Base-by-base conservation (phyloP, 768 basidiomycete genomes). In the Xerocomellus chrysenteron region DNA sequence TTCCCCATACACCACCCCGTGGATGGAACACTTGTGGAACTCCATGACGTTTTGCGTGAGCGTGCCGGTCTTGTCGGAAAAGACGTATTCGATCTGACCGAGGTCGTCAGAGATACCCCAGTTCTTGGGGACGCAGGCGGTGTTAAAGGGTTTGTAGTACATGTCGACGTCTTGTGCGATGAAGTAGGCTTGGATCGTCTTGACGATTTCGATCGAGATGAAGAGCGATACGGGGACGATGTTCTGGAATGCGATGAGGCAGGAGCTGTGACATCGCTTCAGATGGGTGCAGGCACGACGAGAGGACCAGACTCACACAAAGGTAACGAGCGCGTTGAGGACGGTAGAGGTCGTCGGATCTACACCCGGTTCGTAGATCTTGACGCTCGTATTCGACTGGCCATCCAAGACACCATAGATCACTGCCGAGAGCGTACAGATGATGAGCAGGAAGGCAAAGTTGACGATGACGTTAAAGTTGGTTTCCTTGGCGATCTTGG, bases 71-170 rank as follows among this genome's bases (percentile, higher is more conserved):
- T 96, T 96, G 80, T 95, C 93, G 11, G 90, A 94, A 68, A 89
- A 89, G 67, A 89, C 79, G 71, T 96, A 99, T 76, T 98, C 95
- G 72, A 98, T 98, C 76, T 98, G 96, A 26, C 96, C 96, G 2
- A 99, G 85, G 74, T 98, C 96, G 69, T 98, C 96, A 4, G 94
- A 97, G 65, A 98, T 95, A 69, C 95, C 96, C 95, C 96, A 98
- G 6, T 92, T 95, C 72, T 98, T 98, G 28, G 96, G 95, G 4
- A 94, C 85, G 65, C 96, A 98, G 1, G 92, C 77, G 2, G 91
- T 87, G 68, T 97, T 86, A 70, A 88, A 87, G 37, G 88, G 84
- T 56, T 82, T 77, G 75, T 97, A 97, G 77, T 93, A 97, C 93
- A 98, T 95, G 72, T 98, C 95, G 61, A 94, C 65, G 68, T 98